Evolutionary conservation across 257 asterid genomes (phyloP).

Genomic region (Cruciata laevipes): DNA sequence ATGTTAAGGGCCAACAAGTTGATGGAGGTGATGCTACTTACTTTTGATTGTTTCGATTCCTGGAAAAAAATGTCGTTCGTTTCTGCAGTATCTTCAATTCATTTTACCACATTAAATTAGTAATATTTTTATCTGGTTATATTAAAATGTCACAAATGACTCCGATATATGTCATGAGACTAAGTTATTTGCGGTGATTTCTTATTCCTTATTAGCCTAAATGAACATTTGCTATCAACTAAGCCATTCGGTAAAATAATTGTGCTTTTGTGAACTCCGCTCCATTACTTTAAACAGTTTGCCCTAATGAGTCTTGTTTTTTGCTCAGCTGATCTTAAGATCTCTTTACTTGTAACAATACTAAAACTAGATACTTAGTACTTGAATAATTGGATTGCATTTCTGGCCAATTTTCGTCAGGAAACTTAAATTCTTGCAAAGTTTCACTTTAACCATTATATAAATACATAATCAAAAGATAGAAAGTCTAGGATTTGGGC

Average conservation of each 20-base stretch:
- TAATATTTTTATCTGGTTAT: not conserved
- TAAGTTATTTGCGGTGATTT: not conserved
- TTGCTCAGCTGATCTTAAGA: not conserved
- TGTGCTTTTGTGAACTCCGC: not conserved
- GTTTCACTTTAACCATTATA: not conserved
- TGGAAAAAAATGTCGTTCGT: not conserved
- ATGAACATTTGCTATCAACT: not conserved
- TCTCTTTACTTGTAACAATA: not conserved
- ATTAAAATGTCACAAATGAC: not conserved
- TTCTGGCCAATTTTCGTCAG: not conserved
- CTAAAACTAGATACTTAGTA: too few species aligned
- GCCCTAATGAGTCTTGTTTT: not conserved
- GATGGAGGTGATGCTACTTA: conserved; percentile 44
- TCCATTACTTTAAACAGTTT: too few species aligned
- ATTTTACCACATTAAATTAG: not conserved
- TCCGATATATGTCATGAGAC: not conserved
- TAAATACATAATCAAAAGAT: too few species aligned
- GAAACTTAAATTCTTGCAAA: not conserved
- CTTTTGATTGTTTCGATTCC: conserved; percentile 2
- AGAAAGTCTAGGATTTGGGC: too few species aligned
- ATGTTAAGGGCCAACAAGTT: conserved; percentile 54
- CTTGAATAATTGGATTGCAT: not conserved
- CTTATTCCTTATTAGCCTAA: too few species aligned
- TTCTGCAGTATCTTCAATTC: not conserved
- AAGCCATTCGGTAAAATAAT: not conserved